Conservation (phyloP, 2,329 filamentous ascomycete species). For the Fusarium sp. region DNA sequence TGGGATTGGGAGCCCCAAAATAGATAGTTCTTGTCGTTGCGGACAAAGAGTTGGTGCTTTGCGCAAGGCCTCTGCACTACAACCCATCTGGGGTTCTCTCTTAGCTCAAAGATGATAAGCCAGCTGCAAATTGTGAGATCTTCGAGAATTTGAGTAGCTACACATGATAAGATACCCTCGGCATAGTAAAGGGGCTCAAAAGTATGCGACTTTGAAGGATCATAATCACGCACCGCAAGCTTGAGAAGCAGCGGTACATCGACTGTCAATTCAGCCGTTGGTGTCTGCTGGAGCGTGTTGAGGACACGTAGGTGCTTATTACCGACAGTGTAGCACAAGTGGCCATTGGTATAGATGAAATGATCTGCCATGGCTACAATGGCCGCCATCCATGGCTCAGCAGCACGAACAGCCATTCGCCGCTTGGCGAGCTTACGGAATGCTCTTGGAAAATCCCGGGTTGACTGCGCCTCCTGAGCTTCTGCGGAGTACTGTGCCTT, state of each 20-base stretch:
- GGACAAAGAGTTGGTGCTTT: constrained; percentile 74
- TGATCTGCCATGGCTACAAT: constrained; percentile 72
- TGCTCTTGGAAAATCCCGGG: constrained; percentile 40
- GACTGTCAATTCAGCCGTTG: constrained; percentile 68
- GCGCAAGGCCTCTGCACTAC: constrained; percentile 60
- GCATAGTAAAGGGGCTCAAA: constrained; percentile 72
- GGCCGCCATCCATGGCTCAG: constrained; percentile 73
- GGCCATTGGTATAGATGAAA: constrained; percentile 75
- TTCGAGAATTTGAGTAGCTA: constrained; percentile 62
- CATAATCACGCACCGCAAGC: constrained; percentile 55
- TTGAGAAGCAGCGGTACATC: constrained; percentile 63
- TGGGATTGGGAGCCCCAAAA: constrained; percentile 77
- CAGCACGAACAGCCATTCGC: constrained; percentile 71
- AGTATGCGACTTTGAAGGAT: constrained; percentile 56
- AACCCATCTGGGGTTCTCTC: constrained; percentile 62
- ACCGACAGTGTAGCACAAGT: constrained; percentile 74
- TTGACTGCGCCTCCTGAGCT: constrained; percentile 37
- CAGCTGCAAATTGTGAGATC: constrained; percentile 59
- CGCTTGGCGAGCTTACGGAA: constrained; percentile 74
- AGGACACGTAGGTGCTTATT: constrained; percentile 67
- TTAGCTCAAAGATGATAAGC: constrained; percentile 62
- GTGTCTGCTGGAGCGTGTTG: constrained; percentile 65
- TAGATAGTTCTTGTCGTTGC: constrained; percentile 73
- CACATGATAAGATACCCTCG: constrained; percentile 69
- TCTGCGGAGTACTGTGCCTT: constrained; percentile 45